Evolutionary conservation across 1,284 basidiomycete genomes (phyloP).

Genomic region (Termitomyces sp.): DNA sequence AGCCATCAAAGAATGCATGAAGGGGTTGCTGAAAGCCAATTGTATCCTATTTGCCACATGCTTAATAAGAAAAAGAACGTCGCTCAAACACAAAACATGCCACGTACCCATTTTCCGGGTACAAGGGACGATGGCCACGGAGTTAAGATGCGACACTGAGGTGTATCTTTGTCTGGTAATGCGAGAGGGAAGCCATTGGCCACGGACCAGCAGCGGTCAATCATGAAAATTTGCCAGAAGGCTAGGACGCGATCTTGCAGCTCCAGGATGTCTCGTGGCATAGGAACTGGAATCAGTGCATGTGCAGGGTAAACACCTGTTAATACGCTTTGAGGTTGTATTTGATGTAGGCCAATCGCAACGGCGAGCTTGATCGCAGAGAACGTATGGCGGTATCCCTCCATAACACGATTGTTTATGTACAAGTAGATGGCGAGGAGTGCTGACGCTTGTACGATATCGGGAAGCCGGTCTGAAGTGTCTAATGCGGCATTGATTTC

Average conservation of each 20-base stretch:
- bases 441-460: slow-evolving; percentile 55
- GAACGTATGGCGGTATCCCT: slow-evolving; percentile 58
- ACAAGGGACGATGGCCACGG: slow-evolving; percentile 39
- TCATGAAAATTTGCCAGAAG: slow-evolving; percentile 59
- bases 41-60: slow-evolving; percentile 4
- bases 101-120: slow-evolving; percentile 11
- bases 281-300: slow-evolving; percentile 30
- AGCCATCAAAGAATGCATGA: slow-evolving; percentile 16
- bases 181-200: slow-evolving; percentile 49
- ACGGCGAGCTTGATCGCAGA: slow-evolving; percentile 53
- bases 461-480: slow-evolving; percentile 49
- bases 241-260: slow-evolving; percentile 45
- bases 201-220: slow-evolving; percentile 55
- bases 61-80: background rate
- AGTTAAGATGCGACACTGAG: slow-evolving; percentile 46
- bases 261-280: slow-evolving; percentile 36
- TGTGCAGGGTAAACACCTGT: slow-evolving; percentile 15
- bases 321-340: slow-evolving; percentile 30
- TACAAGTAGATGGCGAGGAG: slow-evolving; percentile 59
- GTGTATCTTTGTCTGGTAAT: slow-evolving; percentile 46
- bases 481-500: slow-evolving; percentile 47
- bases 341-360: slow-evolving; percentile 50
- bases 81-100: background rate
- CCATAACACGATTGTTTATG: slow-evolving; percentile 49
- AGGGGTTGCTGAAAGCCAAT: slow-evolving; percentile 12